Percentiles rank a stretch among this genome's conserved stretches.
Evolutionary conservation across 2,329 filamentous ascomycete species (phyloP).

Genomic region (Alternaria tenuissima): DNA sequence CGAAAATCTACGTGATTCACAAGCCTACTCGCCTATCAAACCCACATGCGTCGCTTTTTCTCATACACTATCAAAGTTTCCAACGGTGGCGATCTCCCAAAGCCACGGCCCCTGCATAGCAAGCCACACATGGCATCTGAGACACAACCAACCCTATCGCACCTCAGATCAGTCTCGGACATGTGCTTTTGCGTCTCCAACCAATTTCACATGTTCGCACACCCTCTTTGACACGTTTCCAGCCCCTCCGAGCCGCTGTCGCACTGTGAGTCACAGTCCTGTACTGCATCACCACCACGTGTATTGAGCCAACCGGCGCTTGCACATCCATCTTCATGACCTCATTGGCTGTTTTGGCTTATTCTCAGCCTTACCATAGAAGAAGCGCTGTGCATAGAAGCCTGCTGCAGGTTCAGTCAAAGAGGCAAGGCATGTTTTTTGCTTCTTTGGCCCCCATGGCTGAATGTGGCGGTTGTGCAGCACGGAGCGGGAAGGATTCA

Average conservation of each 20-base stretch:
- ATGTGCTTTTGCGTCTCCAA: conserved; percentile 17
- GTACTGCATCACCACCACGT: conserved; percentile 7
- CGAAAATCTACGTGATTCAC: conserved; percentile 3
- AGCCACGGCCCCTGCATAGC: conserved; percentile 28
- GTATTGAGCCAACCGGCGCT: conserved; percentile 19
- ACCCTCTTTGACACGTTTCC: conserved; percentile 13
- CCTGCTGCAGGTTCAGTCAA: conserved; percentile 10
- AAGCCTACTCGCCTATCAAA: not conserved
- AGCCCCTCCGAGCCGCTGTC: conserved; percentile 8
- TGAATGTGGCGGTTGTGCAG: conserved; percentile 10
- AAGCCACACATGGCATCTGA: conserved; percentile 40
- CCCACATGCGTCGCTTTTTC: conserved; percentile 8
- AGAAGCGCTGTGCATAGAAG: conserved; percentile 17
- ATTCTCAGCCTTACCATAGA: conserved; percentile 20
- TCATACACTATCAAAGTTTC: not conserved
- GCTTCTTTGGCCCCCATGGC: conserved; percentile 7
- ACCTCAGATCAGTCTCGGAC: conserved; percentile 25
- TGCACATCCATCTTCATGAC: conserved; percentile 8
- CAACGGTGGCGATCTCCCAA: conserved; percentile 17
- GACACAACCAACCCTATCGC: conserved; percentile 27
- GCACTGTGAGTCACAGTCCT: conserved; percentile 23
- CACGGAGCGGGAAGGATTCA: conserved; percentile 9
- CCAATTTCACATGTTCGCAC: conserved; percentile 18
- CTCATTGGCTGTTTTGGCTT: conserved; percentile 15
- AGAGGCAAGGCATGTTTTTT: conserved; percentile 8